phyloP scores from a whole-genome alignment of 208 protist species.

The Trypanosoma platydactyli region DNA sequence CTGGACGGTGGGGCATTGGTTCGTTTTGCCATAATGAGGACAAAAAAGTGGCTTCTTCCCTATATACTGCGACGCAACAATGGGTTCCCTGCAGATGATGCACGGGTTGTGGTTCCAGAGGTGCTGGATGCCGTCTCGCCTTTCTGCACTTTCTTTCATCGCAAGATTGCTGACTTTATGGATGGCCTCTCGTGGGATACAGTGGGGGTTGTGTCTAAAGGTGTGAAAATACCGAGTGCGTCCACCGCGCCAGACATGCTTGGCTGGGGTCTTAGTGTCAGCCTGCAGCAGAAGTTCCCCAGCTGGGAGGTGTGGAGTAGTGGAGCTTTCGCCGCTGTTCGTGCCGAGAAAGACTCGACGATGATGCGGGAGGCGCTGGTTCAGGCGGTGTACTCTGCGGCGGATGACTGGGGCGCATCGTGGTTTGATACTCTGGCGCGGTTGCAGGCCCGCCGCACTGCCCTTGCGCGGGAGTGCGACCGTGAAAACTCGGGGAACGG shows the following conservation, averaged over 20 bases:
- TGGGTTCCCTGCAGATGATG: constrained; percentile 8
- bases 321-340: constrained; percentile 2
- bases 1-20: constrained; percentile 24
- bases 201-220: too few relatives aligned
- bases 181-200: not conserved
- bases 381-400: constrained; percentile 3
- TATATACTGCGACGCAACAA: constrained; percentile 16
- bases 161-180: constrained; percentile 1
- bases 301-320: constrained; percentile 19
- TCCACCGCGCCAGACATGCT: constrained; percentile 10
- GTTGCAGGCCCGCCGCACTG: constrained; percentile 25
- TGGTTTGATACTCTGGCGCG: constrained; percentile 6
- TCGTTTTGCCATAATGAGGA: not conserved
- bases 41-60: not conserved
- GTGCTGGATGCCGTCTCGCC: constrained; percentile 23
- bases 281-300: constrained; percentile 2
- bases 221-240: too few relatives aligned
- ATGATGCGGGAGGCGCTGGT: not conserved
- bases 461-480: not conserved
- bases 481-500: not conserved
- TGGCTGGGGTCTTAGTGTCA: constrained; percentile 18
- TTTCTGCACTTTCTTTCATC: constrained; percentile 22
- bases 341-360: not conserved
- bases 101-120: constrained; percentile 9
- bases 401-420: constrained; percentile 5